Percentiles rank a stretch among this genome's conserved stretches.
Evolutionary conservation across 495 filamentous ascomycete species (phyloP).

Genomic region (Penicillium herquei): DNA sequence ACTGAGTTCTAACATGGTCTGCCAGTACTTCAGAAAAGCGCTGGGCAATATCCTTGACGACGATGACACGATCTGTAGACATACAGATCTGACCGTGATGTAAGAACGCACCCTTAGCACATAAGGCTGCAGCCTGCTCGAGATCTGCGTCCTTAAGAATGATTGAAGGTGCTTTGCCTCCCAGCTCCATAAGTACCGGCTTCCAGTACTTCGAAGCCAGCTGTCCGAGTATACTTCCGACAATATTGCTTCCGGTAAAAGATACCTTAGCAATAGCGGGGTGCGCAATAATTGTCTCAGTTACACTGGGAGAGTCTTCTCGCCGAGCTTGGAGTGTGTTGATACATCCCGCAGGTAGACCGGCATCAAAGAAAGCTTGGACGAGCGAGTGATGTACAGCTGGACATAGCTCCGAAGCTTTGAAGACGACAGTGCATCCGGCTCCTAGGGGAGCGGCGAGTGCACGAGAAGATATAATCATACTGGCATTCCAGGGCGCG

Average conservation of each 20-base stretch:
- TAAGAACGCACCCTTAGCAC: slow-evolving; percentile 34
- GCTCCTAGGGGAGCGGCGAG: slow-evolving; percentile 69
- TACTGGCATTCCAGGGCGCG: slow-evolving; percentile 44
- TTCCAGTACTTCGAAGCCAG: slow-evolving; percentile 63
- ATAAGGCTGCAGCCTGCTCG: slow-evolving; percentile 51
- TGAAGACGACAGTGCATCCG: slow-evolving; percentile 68
- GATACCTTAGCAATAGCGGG: slow-evolving; percentile 60
- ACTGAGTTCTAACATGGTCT: too few species aligned
- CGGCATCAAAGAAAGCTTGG: slow-evolving; percentile 14
- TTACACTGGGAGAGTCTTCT: slow-evolving; percentile 53
- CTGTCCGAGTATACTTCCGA: slow-evolving; percentile 57
- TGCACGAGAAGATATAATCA: slow-evolving; percentile 55
- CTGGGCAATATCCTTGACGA: slow-evolving; percentile 28
- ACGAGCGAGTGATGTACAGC: slow-evolving; percentile 54
- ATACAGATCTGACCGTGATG: slow-evolving; percentile 72
- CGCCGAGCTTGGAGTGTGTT: slow-evolving; percentile 56
- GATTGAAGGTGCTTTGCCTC: slow-evolving; percentile 65
- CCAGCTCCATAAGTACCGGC: slow-evolving; percentile 66
- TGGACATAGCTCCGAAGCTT: slow-evolving; percentile 68
- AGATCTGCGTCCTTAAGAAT: slow-evolving; percentile 67
- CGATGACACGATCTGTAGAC: slow-evolving; percentile 72
- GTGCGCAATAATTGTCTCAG: slow-evolving; percentile 54
- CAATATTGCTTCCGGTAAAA: slow-evolving; percentile 62
- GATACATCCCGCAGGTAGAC: slow-evolving; percentile 44
- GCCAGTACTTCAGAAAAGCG: background rate